Percentiles rank a stretch among this genome's conserved stretches.
phyloP scores from a whole-genome alignment of 768 basidiomycete species.

The Suillus weaverae region DNA sequence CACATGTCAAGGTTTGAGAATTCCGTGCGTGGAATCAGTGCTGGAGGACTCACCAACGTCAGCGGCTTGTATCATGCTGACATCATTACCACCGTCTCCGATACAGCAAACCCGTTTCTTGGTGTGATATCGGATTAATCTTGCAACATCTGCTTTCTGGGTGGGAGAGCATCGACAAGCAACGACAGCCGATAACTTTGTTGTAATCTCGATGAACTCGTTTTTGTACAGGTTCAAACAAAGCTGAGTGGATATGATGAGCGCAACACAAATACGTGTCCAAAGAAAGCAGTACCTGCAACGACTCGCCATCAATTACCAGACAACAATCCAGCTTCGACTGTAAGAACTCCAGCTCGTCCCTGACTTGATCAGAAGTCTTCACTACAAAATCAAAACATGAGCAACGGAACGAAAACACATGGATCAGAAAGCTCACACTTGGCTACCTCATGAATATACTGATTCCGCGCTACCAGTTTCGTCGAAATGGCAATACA shows the following conservation, averaged over 20 bases:
- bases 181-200: constrained; percentile 93
- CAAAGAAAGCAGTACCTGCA: constrained; percentile 62
- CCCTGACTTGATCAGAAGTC: constrained; percentile 76
- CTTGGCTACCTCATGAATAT: constrained; percentile 95
- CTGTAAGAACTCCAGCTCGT: constrained; percentile 91
- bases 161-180: constrained; percentile 98
- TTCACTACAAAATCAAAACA: constrained; percentile 57
- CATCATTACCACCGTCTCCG: constrained; percentile 98
- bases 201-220: constrained; percentile 95
- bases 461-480: constrained; percentile 92
- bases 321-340: constrained; percentile 96
- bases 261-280: neutral
- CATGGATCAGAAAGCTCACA: constrained; percentile 41
- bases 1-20: neutral
- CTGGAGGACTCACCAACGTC: constrained; percentile 80
- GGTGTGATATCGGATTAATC: constrained; percentile 86
- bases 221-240: constrained; percentile 88
- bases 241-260: constrained; percentile 49
- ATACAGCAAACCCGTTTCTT: constrained; percentile 98
- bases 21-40: neutral
- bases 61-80: constrained; percentile 99
- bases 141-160: constrained; percentile 97
- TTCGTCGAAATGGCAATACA: constrained; percentile 98
- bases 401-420: constrained; percentile 8
- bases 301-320: constrained; percentile 95